These are phyloP conservation scores for Alternaria longipes DNA, from an alignment of 2,329 filamentous ascomycete species.

Conservation along the genomic window DNA sequence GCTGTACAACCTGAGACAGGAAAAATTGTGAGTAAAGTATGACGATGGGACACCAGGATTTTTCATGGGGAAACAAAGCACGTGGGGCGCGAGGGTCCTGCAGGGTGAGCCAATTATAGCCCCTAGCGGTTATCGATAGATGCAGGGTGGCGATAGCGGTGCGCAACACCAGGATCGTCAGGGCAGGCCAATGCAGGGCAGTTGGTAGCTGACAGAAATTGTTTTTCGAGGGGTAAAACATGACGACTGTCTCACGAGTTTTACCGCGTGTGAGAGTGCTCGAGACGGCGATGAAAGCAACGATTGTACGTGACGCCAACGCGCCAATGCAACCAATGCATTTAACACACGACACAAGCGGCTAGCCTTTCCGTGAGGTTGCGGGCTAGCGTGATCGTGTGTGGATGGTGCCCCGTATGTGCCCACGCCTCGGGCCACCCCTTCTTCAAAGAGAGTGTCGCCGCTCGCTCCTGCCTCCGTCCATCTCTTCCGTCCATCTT, in stretches of 20 bases:
- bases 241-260: background rate
- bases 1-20: background rate
- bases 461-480: slow-evolving; percentile 5
- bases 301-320: background rate
- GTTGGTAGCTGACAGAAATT: background rate
- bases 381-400: background rate
- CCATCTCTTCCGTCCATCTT: background rate
- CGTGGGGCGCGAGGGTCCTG: slow-evolving; percentile 5
- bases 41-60: background rate
- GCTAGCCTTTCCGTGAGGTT: background rate
- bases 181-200: slow-evolving; percentile 6
- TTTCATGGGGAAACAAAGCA: slow-evolving; percentile 8
- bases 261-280: background rate
- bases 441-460: slow-evolving; percentile 13
- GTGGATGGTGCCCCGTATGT: slow-evolving; percentile 8
- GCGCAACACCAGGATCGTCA: slow-evolving; percentile 7
- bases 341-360: background rate
- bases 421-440: slow-evolving; percentile 6
- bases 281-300: background rate
- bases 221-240: background rate
- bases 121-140: slow-evolving; percentile 18
- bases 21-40: background rate
- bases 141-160: slow-evolving; percentile 17
- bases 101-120: slow-evolving; percentile 14
- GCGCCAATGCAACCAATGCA: background rate